Evolutionary conservation across 2,329 filamentous ascomycete species (phyloP), one percentile per base, ranked within the genome.

Genomic region (Botrytis cinerea): DNA sequence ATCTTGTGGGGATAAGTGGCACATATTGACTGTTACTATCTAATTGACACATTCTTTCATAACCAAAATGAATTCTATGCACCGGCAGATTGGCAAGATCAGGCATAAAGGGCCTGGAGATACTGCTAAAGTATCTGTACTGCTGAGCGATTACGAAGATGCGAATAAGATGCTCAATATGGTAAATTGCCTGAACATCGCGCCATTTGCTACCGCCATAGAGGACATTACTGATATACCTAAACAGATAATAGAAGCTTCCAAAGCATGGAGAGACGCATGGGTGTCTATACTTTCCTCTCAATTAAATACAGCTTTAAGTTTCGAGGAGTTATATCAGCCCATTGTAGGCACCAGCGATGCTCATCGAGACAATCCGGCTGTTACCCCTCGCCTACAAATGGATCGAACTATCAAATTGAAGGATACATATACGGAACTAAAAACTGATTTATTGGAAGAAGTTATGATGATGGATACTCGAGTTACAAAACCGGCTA

Each of bases 111-210:
- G 90, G 75, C 89, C 90, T 38, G 92, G 91, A 73, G 92, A 96
- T 82, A 91, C 93, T 80, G 91, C 91, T 76, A 91, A 93, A 80
- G 90, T 95, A 63, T 90, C 91, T 18, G 87, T 91, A 62, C 85
- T 96, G 71, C 84, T 97, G 73, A 91, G 89, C 78, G 93, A 96
- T 79, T 96, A 94, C 80, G 91, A 94, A 78, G 91, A 95, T 82
- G 92, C 91, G 40, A 92, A 96, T 81, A 88, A 88, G 77, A 87
- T 95, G 80, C 86, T 96, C 76, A 87, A 88, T 76, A 90, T 90
- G 86, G 93, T 94, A 84, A 73, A 84, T 79, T 73, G 61, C 73
- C 69, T 62, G 69, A n/a, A 51, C 38, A 9, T 62, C 38, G 66
- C 72, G 54, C 12, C 54, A 54, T 45, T 46, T n/a, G 7, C 12